Evolutionary conservation across 78 protist species (phyloP).

Genomic region (slime mould (Dictyostelium discoideum)): DNA sequence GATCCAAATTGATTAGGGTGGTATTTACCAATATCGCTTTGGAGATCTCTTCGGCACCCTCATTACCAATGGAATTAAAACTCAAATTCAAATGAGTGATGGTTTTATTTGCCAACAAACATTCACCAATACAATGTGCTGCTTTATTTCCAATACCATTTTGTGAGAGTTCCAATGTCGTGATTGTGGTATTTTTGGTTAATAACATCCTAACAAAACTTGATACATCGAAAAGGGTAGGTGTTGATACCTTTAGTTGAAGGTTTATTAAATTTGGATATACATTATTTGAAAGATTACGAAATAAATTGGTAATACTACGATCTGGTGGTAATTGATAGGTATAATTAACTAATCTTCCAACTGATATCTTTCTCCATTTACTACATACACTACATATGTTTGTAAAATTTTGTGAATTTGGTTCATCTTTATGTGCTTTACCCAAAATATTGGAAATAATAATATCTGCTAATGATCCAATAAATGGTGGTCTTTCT

Average conservation of each 20-base stretch:
- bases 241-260: conserved; percentile 61
- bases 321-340: conserved; percentile 68
- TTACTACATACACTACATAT: conserved; percentile 15
- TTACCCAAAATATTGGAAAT: conserved; percentile 51
- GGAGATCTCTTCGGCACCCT: conserved; percentile 79
- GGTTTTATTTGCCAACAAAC: conserved; percentile 32
- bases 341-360: conserved; percentile 10
- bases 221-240: conserved; percentile 52
- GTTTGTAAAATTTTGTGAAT: conserved; percentile 14
- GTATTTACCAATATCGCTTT: conserved; percentile 49
- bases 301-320: conserved; percentile 41
- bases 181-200: conserved; percentile 7
- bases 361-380: conserved; percentile 34
- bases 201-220: conserved; percentile 37
- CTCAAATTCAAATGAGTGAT: conserved; percentile 46
- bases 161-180: conserved; percentile 52
- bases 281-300: conserved; percentile 29
- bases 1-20: conserved; percentile 52
- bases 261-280: conserved; percentile 23
- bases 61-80: conserved; percentile 80
- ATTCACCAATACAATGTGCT: conserved; percentile 50
- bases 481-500: conserved; percentile 51
- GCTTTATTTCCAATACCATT: conserved; percentile 79
- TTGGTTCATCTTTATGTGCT: conserved; percentile 70
- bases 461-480: not conserved